These are phyloP conservation scores for Mycocentrospora acerina DNA, from an alignment of 2,329 filamentous ascomycete species.

Conservation along the genomic window DNA sequence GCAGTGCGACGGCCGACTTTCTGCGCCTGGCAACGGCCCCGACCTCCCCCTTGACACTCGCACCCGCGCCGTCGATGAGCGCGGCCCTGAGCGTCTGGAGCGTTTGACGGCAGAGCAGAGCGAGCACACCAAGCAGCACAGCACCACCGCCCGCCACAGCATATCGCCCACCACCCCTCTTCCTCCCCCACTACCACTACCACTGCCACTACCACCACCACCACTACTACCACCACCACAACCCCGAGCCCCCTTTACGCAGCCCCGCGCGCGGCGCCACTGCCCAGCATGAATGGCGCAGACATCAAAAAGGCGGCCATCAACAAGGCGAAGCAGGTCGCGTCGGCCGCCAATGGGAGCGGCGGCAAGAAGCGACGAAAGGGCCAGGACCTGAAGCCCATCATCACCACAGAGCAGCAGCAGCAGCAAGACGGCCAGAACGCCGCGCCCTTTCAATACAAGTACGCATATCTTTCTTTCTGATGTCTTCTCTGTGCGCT, in stretches of 20 bases:
- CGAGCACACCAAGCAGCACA: no score
- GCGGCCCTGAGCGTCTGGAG: conserved; percentile 27
- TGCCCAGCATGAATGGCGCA: conserved; percentile 59
- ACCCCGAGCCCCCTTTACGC: conserved; percentile 14
- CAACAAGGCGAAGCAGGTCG: conserved; percentile 67
- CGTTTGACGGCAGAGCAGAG: conserved; percentile 34
- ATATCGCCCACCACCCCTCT: neutral
- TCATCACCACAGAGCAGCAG: conserved; percentile 68
- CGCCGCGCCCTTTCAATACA: conserved; percentile 45
- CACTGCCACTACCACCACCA: conserved; percentile 12
- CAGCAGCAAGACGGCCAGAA: conserved; percentile 44
- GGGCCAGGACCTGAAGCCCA: conserved; percentile 69
- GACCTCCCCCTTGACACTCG: conserved; percentile 2
- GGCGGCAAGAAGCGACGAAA: conserved; percentile 74
- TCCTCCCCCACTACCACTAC: neutral
- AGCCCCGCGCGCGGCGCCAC: conserved; percentile 33
- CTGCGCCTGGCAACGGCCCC: conserved; percentile 15
- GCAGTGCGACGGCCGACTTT: conserved; percentile 20
- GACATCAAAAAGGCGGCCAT: conserved; percentile 66
- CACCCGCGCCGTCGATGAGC: conserved; percentile 25
- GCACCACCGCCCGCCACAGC: no score
- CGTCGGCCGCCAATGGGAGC: conserved; percentile 57
- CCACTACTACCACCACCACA: conserved; percentile 10
- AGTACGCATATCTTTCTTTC: no score
- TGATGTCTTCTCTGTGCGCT: no score